Percentiles rank a stretch among this genome's conserved stretches.
Conservation (phyloP, 2,329 filamentous ascomycete species). For the Phyllosticta citribraziliensis region DNA sequence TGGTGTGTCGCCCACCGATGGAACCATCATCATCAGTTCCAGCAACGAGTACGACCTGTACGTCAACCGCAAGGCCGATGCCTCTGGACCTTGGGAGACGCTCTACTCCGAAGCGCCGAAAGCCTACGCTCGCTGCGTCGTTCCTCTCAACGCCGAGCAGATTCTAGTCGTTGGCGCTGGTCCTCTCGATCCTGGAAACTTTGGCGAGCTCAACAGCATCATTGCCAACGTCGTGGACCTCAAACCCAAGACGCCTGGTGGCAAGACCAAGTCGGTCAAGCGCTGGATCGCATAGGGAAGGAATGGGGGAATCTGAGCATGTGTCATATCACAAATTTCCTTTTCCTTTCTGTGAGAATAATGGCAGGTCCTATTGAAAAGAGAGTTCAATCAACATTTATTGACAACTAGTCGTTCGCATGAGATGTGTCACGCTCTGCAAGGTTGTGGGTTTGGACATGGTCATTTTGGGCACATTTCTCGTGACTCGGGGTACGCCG, state of each 20-base stretch:
- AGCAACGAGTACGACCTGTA: slow-evolving; percentile 35
- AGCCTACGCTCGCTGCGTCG: slow-evolving; percentile 39
- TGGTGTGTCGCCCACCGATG: slow-evolving; percentile 26
- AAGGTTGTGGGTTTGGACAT: too few species aligned
- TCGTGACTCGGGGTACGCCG: too few species aligned
- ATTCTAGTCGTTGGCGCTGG: slow-evolving; percentile 3
- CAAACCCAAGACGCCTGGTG: not conserved
- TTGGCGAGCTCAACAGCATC: not conserved
- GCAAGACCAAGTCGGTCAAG: not conserved
- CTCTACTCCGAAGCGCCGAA: slow-evolving; percentile 30
- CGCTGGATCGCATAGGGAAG: not conserved
- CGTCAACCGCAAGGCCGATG: slow-evolving; percentile 37
- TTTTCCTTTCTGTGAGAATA: not conserved
- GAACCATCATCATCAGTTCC: slow-evolving; percentile 40
- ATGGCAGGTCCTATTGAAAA: not conserved
- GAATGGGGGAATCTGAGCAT: not conserved
- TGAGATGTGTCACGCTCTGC: too few species aligned
- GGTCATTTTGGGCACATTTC: too few species aligned
- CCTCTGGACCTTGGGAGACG: slow-evolving; percentile 36
- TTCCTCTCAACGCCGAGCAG: slow-evolving; percentile 20
- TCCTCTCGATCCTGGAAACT: slow-evolving; percentile 8
- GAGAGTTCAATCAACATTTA: too few species aligned
- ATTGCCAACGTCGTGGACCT: not conserved
- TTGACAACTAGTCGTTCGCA: too few species aligned
- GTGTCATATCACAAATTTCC: not conserved